These are phyloP conservation scores for Auricularia auricula-judae DNA, from an alignment of 768 basidiomycete genomes.

Conservation along the genomic window DNA sequence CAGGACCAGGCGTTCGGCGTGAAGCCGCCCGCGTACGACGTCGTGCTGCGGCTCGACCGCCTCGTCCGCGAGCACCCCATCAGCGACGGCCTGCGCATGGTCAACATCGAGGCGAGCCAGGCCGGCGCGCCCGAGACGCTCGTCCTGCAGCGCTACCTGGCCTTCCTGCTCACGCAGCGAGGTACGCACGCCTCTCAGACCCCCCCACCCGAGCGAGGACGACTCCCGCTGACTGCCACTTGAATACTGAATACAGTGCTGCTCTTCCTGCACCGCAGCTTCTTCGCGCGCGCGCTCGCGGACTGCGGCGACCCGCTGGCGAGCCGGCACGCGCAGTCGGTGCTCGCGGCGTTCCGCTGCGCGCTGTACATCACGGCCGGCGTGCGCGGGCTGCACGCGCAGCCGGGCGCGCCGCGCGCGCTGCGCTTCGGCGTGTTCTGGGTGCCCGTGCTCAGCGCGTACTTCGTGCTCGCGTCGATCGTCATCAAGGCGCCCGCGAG, in stretches of 20 bases:
- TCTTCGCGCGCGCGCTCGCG: slow-evolving; percentile 62
- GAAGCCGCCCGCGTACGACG: slow-evolving; percentile 57
- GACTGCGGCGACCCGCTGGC: slow-evolving; percentile 56
- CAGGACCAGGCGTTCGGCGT: slow-evolving; percentile 65
- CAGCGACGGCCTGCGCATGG: background rate
- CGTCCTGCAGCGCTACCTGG: slow-evolving; percentile 54
- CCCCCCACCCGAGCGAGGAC: too few relatives aligned
- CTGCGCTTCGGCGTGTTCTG: slow-evolving; percentile 61
- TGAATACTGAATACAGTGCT: slow-evolving; percentile 15
- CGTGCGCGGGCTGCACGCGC: slow-evolving; percentile 34
- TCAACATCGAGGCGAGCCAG: background rate
- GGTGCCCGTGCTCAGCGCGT: slow-evolving; percentile 59
- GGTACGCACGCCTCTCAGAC: background rate
- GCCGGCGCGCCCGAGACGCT: slow-evolving; percentile 14
- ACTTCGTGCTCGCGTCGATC: slow-evolving; percentile 65
- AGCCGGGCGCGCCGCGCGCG: slow-evolving; percentile 38
- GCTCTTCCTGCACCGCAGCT: slow-evolving; percentile 63
- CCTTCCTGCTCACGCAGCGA: slow-evolving; percentile 29
- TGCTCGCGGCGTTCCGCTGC: slow-evolving; percentile 56
- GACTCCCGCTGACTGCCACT: too few relatives aligned
- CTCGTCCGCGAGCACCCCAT: background rate
- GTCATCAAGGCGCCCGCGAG: slow-evolving; percentile 63
- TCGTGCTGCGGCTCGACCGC: slow-evolving; percentile 46
- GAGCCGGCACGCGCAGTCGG: slow-evolving; percentile 54
- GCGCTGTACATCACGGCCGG: slow-evolving; percentile 47